Evolutionary conservation across 805 yeast species (phyloP).

Genomic region (Kregervanrija pseudodelftensis): DNA sequence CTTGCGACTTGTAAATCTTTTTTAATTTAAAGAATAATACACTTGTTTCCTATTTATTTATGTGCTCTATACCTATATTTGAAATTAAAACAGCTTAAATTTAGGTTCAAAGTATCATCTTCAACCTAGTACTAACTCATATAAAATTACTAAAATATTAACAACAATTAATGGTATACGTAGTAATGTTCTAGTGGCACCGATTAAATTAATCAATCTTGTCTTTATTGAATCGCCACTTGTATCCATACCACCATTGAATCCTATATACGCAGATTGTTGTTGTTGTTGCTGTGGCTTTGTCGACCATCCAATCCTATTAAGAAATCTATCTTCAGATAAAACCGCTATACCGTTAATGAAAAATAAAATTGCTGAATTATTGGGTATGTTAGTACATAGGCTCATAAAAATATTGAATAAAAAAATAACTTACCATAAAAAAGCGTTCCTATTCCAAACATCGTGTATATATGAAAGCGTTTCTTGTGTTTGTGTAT

Average conservation of each 20-base stretch:
- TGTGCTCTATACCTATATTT: background rate
- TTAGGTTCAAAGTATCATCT: background rate
- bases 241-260: background rate
- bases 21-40: too few species aligned
- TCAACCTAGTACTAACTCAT: slow-evolving; percentile 46
- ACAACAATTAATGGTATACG: slow-evolving; percentile 49
- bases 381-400: slow-evolving; percentile 11
- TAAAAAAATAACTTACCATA: slow-evolving; percentile 30
- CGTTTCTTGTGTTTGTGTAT: too few species aligned
- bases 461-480: slow-evolving; percentile 27
- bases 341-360: slow-evolving; percentile 53
- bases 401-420: background rate
- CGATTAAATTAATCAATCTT: slow-evolving; percentile 44
- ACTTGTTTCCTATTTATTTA: too few species aligned
- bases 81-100: background rate
- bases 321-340: slow-evolving; percentile 54
- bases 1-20: too few species aligned
- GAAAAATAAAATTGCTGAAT: slow-evolving; percentile 37
- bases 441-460: slow-evolving; percentile 48
- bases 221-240: slow-evolving; percentile 32
- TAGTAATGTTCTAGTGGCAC: slow-evolving; percentile 52
- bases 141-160: slow-evolving; percentile 43
- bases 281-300: slow-evolving; percentile 27
- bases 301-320: slow-evolving; percentile 35
- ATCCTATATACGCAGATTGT: slow-evolving; percentile 12